A percentile compares a stretch with the other conserved stretches of the same genome.
These are phyloP conservation scores for Penicillium cinerascens DNA, from an alignment of 495 filamentous ascomycete genomes.

Conservation along the genomic window DNA sequence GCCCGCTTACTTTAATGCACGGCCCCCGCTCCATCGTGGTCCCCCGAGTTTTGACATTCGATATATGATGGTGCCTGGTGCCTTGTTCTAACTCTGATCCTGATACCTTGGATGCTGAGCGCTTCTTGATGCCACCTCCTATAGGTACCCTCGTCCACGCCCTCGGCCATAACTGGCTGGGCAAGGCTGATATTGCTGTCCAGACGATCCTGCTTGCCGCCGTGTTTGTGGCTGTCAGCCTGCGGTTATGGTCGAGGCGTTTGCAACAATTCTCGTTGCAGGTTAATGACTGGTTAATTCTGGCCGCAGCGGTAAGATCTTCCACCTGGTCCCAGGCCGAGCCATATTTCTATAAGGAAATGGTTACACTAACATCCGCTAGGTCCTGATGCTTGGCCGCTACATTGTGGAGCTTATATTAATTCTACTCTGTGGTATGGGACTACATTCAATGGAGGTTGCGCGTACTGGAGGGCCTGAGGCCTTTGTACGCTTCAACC, in stretches of 20 bases:
- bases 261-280: constrained; percentile 8
- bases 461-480: constrained; percentile 8
- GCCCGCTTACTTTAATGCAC: constrained; percentile 13
- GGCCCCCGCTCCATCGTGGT: constrained; percentile 10
- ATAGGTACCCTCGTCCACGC: constrained; percentile 11
- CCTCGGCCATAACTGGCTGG: constrained; percentile 25
- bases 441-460: constrained; percentile 17
- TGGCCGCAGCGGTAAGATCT: constrained; percentile 16
- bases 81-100: neutral
- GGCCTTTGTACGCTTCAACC: constrained; percentile 11
- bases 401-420: constrained; percentile 21
- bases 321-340: neutral
- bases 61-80: constrained; percentile 2
- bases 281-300: constrained; percentile 20
- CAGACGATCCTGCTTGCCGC: constrained; percentile 17
- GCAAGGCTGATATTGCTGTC: constrained; percentile 22
- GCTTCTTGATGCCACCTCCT: constrained; percentile 11
- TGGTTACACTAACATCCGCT: neutral
- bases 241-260: constrained; percentile 22
- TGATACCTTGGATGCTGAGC: neutral
- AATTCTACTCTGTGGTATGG: constrained; percentile 20
- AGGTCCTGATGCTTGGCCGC: constrained; percentile 18
- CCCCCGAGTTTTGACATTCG: neutral
- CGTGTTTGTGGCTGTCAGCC: constrained; percentile 9
- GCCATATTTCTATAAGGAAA: neutral